Evolutionary conservation across 768 basidiomycete genomes (phyloP).

Genomic region (Cystobasidium ongulense): DNA sequence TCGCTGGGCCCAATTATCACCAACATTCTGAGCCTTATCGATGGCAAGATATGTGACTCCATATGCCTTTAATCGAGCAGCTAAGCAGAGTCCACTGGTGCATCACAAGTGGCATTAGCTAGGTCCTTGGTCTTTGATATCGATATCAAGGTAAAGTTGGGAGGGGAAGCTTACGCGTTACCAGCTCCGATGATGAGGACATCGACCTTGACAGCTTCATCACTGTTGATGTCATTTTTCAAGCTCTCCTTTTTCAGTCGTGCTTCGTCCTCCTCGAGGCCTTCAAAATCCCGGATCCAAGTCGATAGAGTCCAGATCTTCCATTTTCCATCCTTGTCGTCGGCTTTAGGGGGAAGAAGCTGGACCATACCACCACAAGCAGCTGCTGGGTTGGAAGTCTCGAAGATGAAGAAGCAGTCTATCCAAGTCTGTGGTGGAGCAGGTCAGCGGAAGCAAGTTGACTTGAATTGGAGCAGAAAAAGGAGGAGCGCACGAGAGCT

Average conservation of each 20-base stretch:
- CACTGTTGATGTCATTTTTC: background rate
- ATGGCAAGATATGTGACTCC: background rate
- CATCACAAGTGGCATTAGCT: background rate
- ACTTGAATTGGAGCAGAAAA: background rate
- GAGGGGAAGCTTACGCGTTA: background rate
- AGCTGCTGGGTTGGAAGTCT: background rate
- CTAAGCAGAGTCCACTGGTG: background rate
- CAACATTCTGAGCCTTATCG: background rate
- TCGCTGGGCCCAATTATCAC: background rate
- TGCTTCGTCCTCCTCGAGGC: background rate
- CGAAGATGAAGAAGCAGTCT: constrained; percentile 1
- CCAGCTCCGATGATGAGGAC: background rate
- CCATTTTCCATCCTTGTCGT: background rate
- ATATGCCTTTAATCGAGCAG: background rate
- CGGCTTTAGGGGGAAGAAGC: background rate
- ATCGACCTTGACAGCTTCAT: background rate
- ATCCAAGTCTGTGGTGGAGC: background rate
- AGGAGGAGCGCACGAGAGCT: background rate
- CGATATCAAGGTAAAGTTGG: background rate
- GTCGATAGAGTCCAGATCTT: constrained; percentile 3
- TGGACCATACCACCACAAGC: background rate
- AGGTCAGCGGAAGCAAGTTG: background rate
- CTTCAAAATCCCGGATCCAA: background rate
- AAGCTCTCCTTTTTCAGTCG: background rate
- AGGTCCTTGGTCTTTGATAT: background rate